phyloP scores from a whole-genome alignment of 1,284 basidiomycete species.

The Tylopilus microsporus region DNA sequence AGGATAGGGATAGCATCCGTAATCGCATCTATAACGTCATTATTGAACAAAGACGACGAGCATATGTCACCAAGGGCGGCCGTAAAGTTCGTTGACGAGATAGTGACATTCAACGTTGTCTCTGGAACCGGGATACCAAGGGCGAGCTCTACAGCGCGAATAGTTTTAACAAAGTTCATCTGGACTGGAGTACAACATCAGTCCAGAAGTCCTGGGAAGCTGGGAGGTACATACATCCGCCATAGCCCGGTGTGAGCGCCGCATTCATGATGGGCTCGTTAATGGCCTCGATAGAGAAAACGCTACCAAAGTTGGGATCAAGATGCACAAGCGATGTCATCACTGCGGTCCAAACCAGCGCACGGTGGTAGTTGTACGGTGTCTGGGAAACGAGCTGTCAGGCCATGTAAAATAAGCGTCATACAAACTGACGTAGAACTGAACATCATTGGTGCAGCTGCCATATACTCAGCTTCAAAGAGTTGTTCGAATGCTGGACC shows the following conservation, averaged over 20 bases:
- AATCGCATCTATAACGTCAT: conserved; percentile 44
- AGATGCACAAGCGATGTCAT: conserved; percentile 69
- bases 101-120: conserved; percentile 28
- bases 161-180: conserved; percentile 60
- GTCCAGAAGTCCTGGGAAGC: background rate
- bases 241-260: conserved; percentile 58
- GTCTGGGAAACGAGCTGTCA: conserved; percentile 40
- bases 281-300: conserved; percentile 69
- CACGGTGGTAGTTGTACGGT: conserved; percentile 65
- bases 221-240: conserved; percentile 46
- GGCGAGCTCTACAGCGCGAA: conserved; percentile 59
- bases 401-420: background rate
- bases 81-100: conserved; percentile 40
- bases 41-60: conserved; percentile 34
- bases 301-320: conserved; percentile 59
- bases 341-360: conserved; percentile 70
- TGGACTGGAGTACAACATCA: conserved; percentile 47
- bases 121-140: conserved; percentile 57
- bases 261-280: conserved; percentile 75
- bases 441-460: conserved; percentile 60
- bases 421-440: conserved; percentile 58
- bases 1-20: conserved; percentile 49
- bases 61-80: conserved; percentile 36
- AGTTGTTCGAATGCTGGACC: conserved; percentile 2
- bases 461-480: conserved; percentile 6